Percentiles rank a stretch among this genome's conserved stretches.
Evolutionary conservation across 306 rosid genomes (phyloP).

Genomic region (Crataegus laevigata): DNA sequence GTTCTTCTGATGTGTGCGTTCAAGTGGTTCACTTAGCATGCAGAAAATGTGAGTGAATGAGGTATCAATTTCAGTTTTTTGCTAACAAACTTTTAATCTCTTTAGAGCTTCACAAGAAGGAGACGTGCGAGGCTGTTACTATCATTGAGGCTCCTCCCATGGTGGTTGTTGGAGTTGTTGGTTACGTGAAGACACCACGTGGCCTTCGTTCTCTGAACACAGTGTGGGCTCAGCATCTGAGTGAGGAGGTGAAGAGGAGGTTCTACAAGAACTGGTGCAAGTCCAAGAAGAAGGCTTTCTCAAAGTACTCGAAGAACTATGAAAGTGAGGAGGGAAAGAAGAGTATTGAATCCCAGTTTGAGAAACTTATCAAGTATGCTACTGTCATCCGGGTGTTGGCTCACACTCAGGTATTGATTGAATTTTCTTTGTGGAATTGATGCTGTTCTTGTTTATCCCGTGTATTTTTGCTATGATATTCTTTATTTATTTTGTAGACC

Average conservation of each 20-base stretch:
- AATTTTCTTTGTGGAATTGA: neutral
- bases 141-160: slow-evolving; percentile 78
- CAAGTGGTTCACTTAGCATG: neutral
- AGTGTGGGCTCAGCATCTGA: slow-evolving; percentile 86
- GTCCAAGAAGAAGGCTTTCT: slow-evolving; percentile 88
- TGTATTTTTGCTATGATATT: neutral
- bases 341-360: slow-evolving; percentile 50
- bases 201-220: slow-evolving; percentile 79
- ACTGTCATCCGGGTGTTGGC: slow-evolving; percentile 75
- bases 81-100: neutral
- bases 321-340: slow-evolving; percentile 79
- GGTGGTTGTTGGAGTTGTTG: slow-evolving; percentile 83
- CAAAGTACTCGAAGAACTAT: slow-evolving; percentile 60
- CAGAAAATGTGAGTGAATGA: neutral
- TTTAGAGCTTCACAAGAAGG: slow-evolving; percentile 86
- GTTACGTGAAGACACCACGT: slow-evolving; percentile 76
- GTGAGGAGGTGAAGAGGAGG: slow-evolving; percentile 70
- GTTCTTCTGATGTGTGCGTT: neutral
- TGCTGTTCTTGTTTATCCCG: neutral
- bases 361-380: slow-evolving; percentile 64
- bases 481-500: no score
- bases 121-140: slow-evolving; percentile 80
- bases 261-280: slow-evolving; percentile 87
- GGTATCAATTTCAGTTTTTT: neutral
- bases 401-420: slow-evolving; percentile 62